These are phyloP conservation scores for Xylariaceae sp. DNA, from an alignment of 2,329 filamentous ascomycete genomes.

Conservation along the genomic window DNA sequence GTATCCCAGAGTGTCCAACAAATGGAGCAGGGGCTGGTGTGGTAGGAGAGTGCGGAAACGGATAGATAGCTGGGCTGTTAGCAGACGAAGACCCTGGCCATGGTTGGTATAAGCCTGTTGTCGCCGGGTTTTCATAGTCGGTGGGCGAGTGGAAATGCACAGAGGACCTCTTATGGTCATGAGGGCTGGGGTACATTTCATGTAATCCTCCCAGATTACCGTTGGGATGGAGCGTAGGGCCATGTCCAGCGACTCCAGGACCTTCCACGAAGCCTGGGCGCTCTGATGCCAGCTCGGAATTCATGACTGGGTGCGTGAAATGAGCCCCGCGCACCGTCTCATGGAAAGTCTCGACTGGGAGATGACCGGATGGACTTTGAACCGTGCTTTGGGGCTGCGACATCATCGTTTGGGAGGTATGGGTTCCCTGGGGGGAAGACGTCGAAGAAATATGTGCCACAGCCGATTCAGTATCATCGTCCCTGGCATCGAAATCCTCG, in stretches of 20 bases:
- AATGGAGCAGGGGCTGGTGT: constrained; percentile 23
- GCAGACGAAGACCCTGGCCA: constrained; percentile 43
- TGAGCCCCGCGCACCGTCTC: constrained; percentile 38
- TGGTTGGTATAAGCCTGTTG: constrained; percentile 35
- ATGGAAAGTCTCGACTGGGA: constrained; percentile 14
- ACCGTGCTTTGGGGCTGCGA: constrained; percentile 30
- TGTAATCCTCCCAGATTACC: constrained; percentile 34
- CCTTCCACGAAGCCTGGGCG: constrained; percentile 27
- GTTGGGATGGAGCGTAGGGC: constrained; percentile 18
- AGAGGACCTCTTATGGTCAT: constrained; percentile 43
- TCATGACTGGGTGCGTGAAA: constrained; percentile 37
- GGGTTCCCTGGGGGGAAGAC: constrained; percentile 31
- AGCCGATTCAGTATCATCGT: constrained; percentile 35
- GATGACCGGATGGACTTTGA: constrained; percentile 29
- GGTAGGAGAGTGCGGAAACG: constrained; percentile 33
- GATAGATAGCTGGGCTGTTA: constrained; percentile 39
- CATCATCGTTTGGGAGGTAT: constrained; percentile 28
- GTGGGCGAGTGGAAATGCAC: constrained; percentile 34
- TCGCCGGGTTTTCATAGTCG: constrained; percentile 41
- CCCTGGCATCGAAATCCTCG: constrained; percentile 37
- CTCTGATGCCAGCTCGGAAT: constrained; percentile 37
- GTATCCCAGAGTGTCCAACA: constrained; percentile 22
- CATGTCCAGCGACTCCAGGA: not conserved
- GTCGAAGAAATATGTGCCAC: constrained; percentile 28
- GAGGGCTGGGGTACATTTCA: constrained; percentile 42